Conservation (phyloP, 1,139 yeast genomes). For the Tardiomyces digboiensis region DNA sequence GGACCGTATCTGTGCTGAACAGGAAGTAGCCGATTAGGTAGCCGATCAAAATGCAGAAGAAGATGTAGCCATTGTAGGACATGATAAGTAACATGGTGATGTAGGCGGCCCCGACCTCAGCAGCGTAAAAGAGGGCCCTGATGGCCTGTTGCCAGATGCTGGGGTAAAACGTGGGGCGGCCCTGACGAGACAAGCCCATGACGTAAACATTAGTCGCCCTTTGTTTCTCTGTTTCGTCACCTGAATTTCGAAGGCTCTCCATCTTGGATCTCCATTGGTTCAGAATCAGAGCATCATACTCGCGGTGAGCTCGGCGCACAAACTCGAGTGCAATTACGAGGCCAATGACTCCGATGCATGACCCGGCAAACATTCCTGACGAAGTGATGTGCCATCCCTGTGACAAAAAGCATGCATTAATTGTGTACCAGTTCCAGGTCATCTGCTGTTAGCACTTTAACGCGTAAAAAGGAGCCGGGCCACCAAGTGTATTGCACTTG, state of each 20-base stretch:
- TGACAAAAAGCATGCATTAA: conserved; percentile 57
- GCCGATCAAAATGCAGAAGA: conserved; percentile 53
- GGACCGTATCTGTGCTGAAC: conserved; percentile 19
- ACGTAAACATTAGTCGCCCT: neutral
- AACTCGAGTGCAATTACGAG: conserved; percentile 49
- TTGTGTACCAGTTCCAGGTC: conserved; percentile 52
- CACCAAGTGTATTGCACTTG: too few species aligned
- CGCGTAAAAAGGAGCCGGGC: too few species aligned
- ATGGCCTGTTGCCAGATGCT: conserved; percentile 39
- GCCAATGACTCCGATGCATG: conserved; percentile 56
- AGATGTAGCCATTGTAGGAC: conserved; percentile 65
- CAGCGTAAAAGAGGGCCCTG: conserved; percentile 39
- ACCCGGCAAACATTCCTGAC: conserved; percentile 56
- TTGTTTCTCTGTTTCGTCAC: neutral
- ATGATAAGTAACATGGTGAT: conserved; percentile 61
- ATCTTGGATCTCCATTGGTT: conserved; percentile 14
- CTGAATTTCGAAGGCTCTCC: conserved; percentile 3
- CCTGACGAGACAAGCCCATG: conserved; percentile 1
- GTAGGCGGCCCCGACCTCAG: conserved; percentile 56
- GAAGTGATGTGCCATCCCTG: conserved; percentile 54
- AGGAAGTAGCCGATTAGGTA: conserved; percentile 49
- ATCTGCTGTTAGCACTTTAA: conserved; percentile 26
- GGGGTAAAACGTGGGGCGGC: conserved; percentile 26
- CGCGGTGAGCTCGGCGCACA: conserved; percentile 47
- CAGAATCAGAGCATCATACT: conserved; percentile 38